Evolutionary conservation across 192 early-diverging fungal species (phyloP).

Genomic region (Dimargaris xerosporica): DNA sequence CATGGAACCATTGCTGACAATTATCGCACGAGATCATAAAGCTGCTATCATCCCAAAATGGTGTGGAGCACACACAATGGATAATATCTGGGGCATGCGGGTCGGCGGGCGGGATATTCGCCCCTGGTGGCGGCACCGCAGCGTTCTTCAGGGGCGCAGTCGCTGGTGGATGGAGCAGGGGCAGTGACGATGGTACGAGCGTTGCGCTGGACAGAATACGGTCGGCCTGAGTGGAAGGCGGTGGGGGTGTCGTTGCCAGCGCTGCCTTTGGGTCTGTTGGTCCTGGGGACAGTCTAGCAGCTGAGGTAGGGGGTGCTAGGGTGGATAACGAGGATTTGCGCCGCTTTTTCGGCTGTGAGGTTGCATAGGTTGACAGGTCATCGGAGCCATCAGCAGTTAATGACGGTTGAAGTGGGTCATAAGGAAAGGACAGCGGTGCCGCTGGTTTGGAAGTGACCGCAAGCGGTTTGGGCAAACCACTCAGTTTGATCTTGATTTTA

Average conservation of each 20-base stretch:
- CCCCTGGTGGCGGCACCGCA: neutral
- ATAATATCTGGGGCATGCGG: constrained; percentile 22
- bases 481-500: too few relatives aligned
- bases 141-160: neutral
- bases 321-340: too few relatives aligned
- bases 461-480: too few relatives aligned
- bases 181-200: neutral
- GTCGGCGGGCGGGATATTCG: neutral
- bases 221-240: neutral
- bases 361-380: too few relatives aligned
- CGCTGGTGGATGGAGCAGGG: neutral
- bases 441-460: too few relatives aligned
- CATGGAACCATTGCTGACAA: constrained; percentile 48
- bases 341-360: too few relatives aligned
- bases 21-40: constrained; percentile 50
- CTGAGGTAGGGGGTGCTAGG: too few relatives aligned
- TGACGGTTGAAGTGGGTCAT: too few relatives aligned
- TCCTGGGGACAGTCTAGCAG: too few relatives aligned
- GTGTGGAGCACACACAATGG: constrained; percentile 38
- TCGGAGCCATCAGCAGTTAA: too few relatives aligned
- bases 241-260: neutral
- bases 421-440: too few relatives aligned
- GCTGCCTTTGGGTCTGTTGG: too few relatives aligned
- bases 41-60: constrained; percentile 37
- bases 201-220: neutral